Conservation (phyloP, 345 rosid species). For the Populus ilicifolia region DNA sequence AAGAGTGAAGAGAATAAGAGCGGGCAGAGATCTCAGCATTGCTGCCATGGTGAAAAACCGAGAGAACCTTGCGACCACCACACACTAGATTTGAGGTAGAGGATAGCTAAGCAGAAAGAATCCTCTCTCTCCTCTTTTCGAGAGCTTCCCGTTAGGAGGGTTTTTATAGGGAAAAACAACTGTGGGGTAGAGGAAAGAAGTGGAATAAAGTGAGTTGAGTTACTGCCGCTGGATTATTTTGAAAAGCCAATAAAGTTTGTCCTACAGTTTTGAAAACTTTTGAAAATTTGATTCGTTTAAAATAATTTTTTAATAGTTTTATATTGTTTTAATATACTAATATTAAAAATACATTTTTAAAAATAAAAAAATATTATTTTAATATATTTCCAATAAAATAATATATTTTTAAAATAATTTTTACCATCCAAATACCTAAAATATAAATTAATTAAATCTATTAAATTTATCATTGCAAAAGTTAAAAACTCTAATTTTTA, state of each 20-base stretch:
- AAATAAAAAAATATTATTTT: no score
- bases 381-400: no score
- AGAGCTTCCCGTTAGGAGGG: not conserved
- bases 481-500: not conserved
- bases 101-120: not conserved
- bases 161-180: not conserved
- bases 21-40: constrained; percentile 16
- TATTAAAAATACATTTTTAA: no score
- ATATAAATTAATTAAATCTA: no score
- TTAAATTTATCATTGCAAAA: no score
- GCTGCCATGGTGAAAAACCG: constrained; percentile 18
- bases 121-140: not conserved
- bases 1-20: constrained; percentile 20
- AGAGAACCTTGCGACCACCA: not conserved
- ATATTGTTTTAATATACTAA: no score
- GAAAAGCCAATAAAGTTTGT: no score
- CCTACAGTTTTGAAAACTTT: no score
- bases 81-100: not conserved
- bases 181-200: not conserved
- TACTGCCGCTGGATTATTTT: not conserved
- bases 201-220: not conserved
- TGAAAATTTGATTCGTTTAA: no score
- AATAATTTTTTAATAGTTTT: no score
- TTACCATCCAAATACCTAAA: no score
- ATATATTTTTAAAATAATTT: no score